Percentiles rank a stretch among this genome's conserved stretches.
Evolutionary conservation across 345 rosid species (phyloP).

Genomic region (Alliaria petiolata): DNA sequence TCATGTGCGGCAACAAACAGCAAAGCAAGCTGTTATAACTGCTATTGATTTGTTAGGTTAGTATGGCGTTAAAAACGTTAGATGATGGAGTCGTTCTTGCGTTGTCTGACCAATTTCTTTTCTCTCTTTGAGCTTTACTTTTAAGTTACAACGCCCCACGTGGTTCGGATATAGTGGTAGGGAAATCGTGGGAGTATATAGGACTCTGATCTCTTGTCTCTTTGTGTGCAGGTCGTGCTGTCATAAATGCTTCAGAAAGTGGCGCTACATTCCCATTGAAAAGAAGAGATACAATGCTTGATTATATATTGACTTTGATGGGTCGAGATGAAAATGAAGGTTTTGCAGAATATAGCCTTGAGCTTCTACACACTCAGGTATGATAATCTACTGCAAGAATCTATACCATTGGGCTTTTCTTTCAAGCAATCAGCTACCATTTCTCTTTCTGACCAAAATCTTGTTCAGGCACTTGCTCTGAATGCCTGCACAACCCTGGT

Average conservation of each 20-base stretch:
- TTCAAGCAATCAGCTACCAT: slow-evolving; percentile 8
- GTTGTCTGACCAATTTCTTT: neutral
- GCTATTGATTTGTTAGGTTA: slow-evolving; percentile 95
- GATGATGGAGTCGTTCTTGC: slow-evolving; percentile 1
- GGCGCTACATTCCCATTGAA: slow-evolving; percentile 89
- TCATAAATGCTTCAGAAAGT: slow-evolving; percentile 85
- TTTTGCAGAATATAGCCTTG: slow-evolving; percentile 85
- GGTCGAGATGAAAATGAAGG: slow-evolving; percentile 81
- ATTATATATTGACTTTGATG: slow-evolving; percentile 90
- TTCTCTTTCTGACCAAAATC: slow-evolving; percentile 26
- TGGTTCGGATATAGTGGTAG: slow-evolving; percentile 5
- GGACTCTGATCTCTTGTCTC: slow-evolving; percentile 21
- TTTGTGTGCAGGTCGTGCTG: slow-evolving; percentile 73
- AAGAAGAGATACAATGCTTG: slow-evolving; percentile 82
- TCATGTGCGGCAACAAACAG: slow-evolving; percentile 85
- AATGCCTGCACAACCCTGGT: slow-evolving; percentile 96
- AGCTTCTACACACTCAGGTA: slow-evolving; percentile 85
- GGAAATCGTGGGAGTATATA: slow-evolving; percentile 8
- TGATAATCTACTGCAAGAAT: slow-evolving; percentile 4
- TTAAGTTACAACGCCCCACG: neutral
- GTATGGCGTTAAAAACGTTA: slow-evolving; percentile 8
- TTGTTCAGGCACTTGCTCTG: slow-evolving; percentile 82
- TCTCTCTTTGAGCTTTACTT: neutral
- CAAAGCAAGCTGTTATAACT: slow-evolving; percentile 96
- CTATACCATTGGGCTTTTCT: slow-evolving; percentile 1